Evolutionary conservation across 306 rosid species (phyloP).

Genomic region (Argentina anserina): DNA sequence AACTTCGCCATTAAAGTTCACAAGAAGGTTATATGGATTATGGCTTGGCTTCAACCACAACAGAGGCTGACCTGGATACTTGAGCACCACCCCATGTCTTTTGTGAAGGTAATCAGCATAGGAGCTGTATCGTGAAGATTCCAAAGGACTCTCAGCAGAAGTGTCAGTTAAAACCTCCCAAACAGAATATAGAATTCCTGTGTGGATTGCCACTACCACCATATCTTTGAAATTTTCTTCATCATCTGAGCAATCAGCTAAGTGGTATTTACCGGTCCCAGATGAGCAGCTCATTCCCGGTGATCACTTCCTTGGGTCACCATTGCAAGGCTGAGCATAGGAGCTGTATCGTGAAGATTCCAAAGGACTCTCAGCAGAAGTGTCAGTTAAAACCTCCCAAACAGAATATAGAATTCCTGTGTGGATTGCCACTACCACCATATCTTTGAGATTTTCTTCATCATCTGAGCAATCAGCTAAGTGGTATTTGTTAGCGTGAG

Average conservation of each 20-base stretch:
- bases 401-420: slow-evolving; percentile 73
- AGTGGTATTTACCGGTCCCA: slow-evolving; percentile 26
- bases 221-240: slow-evolving; percentile 33
- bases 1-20: slow-evolving; percentile 59
- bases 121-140: slow-evolving; percentile 36
- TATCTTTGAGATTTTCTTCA: slow-evolving; percentile 34
- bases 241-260: slow-evolving; percentile 41
- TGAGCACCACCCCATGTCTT: slow-evolving; percentile 40
- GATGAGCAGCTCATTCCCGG: slow-evolving; percentile 25
- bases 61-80: slow-evolving; percentile 52
- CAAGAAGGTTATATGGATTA: slow-evolving; percentile 84
- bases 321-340: slow-evolving; percentile 35
- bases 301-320: slow-evolving; percentile 17
- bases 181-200: slow-evolving; percentile 71
- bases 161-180: slow-evolving; percentile 34
- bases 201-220: slow-evolving; percentile 80
- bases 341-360: slow-evolving; percentile 40
- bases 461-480: slow-evolving; percentile 40
- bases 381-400: slow-evolving; percentile 34
- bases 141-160: slow-evolving; percentile 80
- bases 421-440: slow-evolving; percentile 76
- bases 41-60: slow-evolving; percentile 88
- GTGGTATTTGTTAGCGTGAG: no score
- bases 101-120: slow-evolving; percentile 54
- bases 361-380: slow-evolving; percentile 76